Base-by-base conservation (phyloP, 805 yeast genomes). In the Helenozyma rhizophorensis region DNA sequence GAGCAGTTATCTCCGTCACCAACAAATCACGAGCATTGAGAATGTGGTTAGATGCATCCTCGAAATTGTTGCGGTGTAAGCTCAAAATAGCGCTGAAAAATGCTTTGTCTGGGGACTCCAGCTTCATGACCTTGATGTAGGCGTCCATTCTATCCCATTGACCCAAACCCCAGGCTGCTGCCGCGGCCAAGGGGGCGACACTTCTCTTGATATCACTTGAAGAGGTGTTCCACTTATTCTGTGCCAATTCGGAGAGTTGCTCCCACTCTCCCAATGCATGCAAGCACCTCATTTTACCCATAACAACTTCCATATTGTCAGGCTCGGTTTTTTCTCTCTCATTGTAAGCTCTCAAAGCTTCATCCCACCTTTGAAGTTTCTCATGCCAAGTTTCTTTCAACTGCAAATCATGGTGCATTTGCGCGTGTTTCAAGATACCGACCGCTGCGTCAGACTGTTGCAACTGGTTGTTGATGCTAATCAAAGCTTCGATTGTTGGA, bases 221-320 rank as follows among this genome's bases (percentile, higher is more conserved):
- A 0, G 95, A 74, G 19, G 70, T 65, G 13, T 64, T 68, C 99
- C 99, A 93, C 52, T 85, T 87, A 26, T 78, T 80, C 46, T 79
- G 81, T 0, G 97, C 96, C 34, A 93, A 63, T 39, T 82, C 83
- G 9, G 94, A 80, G 15, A 94, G 66, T 46, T 82, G 83, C 42
- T 90, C 97, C 97, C 98, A 94, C 59, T 93, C 97, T 30, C 98
- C 98, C n/a, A 93, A 66, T 0, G 99, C 99, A 62, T 93, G 97
- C 41, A 90, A 66, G 59, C 97, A 89, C 59, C 97, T 75, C 97
- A 93, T 87, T 53, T 90, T 89, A 64, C 99, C 99, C 89, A 90
- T 80, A 4, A 90, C 83, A 1, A 88, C 81, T 43, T 90, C 97
- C 65, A 83, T 76, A 18, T 87, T 78, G 36, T 80, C 82, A 4